phyloP scores from a whole-genome alignment of 1,284 basidiomycete genomes.

The Tremellales sp. region DNA sequence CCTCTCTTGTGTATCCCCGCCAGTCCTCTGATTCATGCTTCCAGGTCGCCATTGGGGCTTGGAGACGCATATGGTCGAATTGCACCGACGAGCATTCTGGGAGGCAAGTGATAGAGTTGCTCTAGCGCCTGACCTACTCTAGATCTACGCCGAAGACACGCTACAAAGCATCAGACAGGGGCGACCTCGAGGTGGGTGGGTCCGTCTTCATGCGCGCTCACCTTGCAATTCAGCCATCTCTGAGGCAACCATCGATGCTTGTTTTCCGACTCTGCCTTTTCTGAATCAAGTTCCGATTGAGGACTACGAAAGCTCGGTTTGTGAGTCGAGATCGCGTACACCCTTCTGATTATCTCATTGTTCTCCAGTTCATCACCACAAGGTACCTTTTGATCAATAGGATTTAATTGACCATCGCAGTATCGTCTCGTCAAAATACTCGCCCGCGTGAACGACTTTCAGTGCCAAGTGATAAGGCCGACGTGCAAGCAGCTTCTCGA shows the following conservation, averaged over 20 bases:
- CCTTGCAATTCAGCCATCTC: not conserved
- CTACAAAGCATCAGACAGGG: conserved; percentile 13
- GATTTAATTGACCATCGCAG: not conserved
- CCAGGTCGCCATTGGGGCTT: conserved; percentile 13
- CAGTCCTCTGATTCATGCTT: too few relatives aligned
- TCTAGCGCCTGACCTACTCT: not conserved
- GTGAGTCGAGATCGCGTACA: not conserved
- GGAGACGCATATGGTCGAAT: conserved; percentile 12
- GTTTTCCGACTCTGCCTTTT: conserved; percentile 3
- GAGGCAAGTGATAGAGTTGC: conserved; percentile 9
- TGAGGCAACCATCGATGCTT: conserved; percentile 2
- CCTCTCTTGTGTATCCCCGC: not conserved
- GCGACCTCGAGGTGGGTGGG: conserved; percentile 14
- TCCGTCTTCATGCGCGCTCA: not conserved
- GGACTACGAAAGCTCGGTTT: not conserved
- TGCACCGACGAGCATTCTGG: conserved; percentile 17
- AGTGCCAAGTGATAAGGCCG: conserved; percentile 1
- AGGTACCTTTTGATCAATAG: not conserved
- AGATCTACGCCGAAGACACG: conserved; percentile 16
- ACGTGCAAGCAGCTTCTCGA: conserved; percentile 6
- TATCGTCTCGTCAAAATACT: conserved; percentile 12
- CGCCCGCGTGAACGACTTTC: conserved; percentile 11
- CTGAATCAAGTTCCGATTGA: not conserved
- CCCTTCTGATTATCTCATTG: not conserved
- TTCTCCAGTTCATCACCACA: conserved; percentile 1